Evolutionary conservation across 371 early-diverging fungal genomes (phyloP), one percentile per base, ranked within the genome.

Genomic region (Syncephalastrum monosporum): DNA sequence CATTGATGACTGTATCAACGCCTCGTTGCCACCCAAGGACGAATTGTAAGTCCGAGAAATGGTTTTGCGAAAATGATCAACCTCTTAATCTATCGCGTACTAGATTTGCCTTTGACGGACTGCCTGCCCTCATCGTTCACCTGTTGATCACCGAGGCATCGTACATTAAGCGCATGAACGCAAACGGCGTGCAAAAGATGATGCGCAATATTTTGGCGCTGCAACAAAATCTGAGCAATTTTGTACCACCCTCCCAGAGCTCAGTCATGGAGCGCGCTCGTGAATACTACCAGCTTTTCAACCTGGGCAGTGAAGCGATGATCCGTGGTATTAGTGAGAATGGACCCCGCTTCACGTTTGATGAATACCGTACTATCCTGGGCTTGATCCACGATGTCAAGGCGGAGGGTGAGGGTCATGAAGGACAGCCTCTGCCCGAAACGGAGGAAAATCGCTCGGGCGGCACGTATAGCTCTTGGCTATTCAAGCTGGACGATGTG

Each of bases 201-300:
- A 67, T 83, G 5, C 84, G 91, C 50, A 94, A 93, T 56, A 83
- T 94, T 5, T 72, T 89, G 5, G 89, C 94, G 3, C 71, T 94
- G 43, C 93, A 94, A 54, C 95, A 94, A 63, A 92, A 92, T 66
- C 65, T 96, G 24, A 91, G 87, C 41, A 93, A 91, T 64, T 84
- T 94, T 55, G 82, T 82, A 2, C 74, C 78, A 50, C 72, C 71
- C 23, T 82, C 71, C n/a, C 88, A 91, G 53, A 82, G 83, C 53
- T 81, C 86, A 2, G 74, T 68, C 7, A 65, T 94, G 60, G 91
- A 90, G 52, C 71, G 74, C 16, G 91, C 91, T 0, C 74, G 86
- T 16, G 69, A 70, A 48, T 95, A 90, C 61, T 93, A 90, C 60
- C 84, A 87, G 58, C 67, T 94, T 45, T 86, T 84, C 52, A 79